phyloP scores from a whole-genome alignment of 805 yeast species.

The Myxozyma sirexii region DNA sequence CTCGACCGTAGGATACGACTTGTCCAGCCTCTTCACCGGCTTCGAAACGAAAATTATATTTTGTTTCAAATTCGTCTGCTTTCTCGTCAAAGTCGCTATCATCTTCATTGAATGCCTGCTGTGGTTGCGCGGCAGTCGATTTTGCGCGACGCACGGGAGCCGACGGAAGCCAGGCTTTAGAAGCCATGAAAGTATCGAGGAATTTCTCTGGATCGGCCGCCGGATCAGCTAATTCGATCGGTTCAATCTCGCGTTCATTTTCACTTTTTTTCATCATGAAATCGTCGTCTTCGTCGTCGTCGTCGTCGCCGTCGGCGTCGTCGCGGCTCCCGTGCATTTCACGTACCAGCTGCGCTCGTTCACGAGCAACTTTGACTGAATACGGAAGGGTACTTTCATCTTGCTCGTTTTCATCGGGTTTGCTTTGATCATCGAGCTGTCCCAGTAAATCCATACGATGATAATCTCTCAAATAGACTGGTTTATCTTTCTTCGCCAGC shows the following conservation, averaged over 20 bases:
- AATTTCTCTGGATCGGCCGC: slow-evolving; percentile 65
- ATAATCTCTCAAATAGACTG: slow-evolving; percentile 87
- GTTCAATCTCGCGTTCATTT: slow-evolving; percentile 42
- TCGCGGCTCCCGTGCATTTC: slow-evolving; percentile 67
- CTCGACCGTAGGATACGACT: slow-evolving; percentile 92
- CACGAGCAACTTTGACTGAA: slow-evolving; percentile 73
- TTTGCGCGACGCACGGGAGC: slow-evolving; percentile 4
- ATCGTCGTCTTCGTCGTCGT: slow-evolving; percentile 48
- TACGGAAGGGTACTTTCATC: slow-evolving; percentile 55
- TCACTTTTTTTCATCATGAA: slow-evolving; percentile 65
- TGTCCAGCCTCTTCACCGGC: slow-evolving; percentile 73
- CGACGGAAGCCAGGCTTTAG: slow-evolving; percentile 82
- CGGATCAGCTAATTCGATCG: slow-evolving; percentile 64
- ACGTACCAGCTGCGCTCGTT: slow-evolving; percentile 67
- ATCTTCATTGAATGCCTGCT: slow-evolving; percentile 36
- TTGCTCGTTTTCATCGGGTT: slow-evolving; percentile 49
- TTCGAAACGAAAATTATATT: slow-evolving; percentile 92
- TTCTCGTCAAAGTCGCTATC: slow-evolving; percentile 90
- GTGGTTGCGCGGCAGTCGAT: not conserved
- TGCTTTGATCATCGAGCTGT: slow-evolving; percentile 54
- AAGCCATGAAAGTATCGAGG: slow-evolving; percentile 67
- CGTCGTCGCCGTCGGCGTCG: slow-evolving; percentile 45
- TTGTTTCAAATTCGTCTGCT: slow-evolving; percentile 86
- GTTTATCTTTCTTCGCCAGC: slow-evolving; percentile 59
- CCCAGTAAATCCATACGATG: slow-evolving; percentile 81